Evolutionary conservation across 1,284 basidiomycete species (phyloP).

Genomic region (Ustilago cynodontis): DNA sequence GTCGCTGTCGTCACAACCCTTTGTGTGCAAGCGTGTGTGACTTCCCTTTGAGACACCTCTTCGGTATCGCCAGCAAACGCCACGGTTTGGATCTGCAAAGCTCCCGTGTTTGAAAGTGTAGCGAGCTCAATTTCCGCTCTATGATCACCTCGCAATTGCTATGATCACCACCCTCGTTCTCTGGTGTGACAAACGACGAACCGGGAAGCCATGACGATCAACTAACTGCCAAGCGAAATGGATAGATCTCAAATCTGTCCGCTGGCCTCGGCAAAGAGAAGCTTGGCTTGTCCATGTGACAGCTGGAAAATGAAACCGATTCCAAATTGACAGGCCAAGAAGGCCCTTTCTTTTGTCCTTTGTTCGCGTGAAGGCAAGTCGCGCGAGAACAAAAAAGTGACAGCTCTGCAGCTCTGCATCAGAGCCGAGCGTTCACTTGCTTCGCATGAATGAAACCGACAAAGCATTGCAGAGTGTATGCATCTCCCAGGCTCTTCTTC

Average conservation of each 20-base stretch:
- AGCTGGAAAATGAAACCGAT: slow-evolving; percentile 14
- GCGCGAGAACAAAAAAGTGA: background rate
- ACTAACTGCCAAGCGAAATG: background rate
- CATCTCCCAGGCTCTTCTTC: slow-evolving; percentile 3
- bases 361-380: slow-evolving; percentile 2
- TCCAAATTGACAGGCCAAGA: background rate
- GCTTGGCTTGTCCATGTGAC: slow-evolving; percentile 8
- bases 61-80: background rate
- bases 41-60: background rate
- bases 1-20: slow-evolving; percentile 1
- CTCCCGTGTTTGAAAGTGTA: slow-evolving; percentile 8
- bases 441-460: slow-evolving; percentile 5
- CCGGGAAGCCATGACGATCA: background rate
- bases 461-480: slow-evolving; percentile 10
- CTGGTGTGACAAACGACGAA: background rate
- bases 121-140: slow-evolving; percentile 5
- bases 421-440: background rate
- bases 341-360: too few relatives aligned
- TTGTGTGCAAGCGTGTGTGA: background rate
- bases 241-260: background rate
- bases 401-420: slow-evolving; percentile 7
- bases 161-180: slow-evolving; percentile 7
- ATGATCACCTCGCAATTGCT: slow-evolving; percentile 7
- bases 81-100: slow-evolving; percentile 5
- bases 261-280: slow-evolving; percentile 5